Percentiles rank a stretch among this genome's conserved stretches.
These are phyloP conservation scores for Fusarium equiseti DNA, from an alignment of 2,329 filamentous ascomycete species.

Conservation along the genomic window DNA sequence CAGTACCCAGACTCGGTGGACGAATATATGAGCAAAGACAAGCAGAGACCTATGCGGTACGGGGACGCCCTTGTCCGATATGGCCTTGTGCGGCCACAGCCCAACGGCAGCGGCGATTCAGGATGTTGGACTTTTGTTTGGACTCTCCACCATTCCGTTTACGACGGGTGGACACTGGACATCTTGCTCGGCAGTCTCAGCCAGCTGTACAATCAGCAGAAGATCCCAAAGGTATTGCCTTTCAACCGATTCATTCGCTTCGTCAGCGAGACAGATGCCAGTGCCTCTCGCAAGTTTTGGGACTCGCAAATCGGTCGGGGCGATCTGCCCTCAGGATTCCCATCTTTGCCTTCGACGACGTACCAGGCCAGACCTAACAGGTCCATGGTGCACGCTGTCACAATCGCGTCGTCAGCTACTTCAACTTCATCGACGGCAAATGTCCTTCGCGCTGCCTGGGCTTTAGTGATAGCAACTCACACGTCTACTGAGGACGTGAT, in stretches of 20 bases:
- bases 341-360: slow-evolving; percentile 10
- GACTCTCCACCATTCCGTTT: slow-evolving; percentile 13
- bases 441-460: slow-evolving; percentile 18
- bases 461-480: slow-evolving; percentile 12
- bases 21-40: slow-evolving; percentile 12
- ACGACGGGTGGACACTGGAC: slow-evolving; percentile 11
- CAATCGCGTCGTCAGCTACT: slow-evolving; percentile 8
- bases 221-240: slow-evolving; percentile 14
- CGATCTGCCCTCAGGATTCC: slow-evolving; percentile 14
- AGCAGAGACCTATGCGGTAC: slow-evolving; percentile 13
- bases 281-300: slow-evolving; percentile 12
- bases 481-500: slow-evolving; percentile 20
- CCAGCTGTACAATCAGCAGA: slow-evolving; percentile 11
- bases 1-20: slow-evolving; percentile 14
- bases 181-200: slow-evolving; percentile 15
- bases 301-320: slow-evolving; percentile 12
- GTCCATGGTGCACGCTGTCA: slow-evolving; percentile 2
- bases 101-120: slow-evolving; percentile 9
- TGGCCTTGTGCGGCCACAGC: slow-evolving; percentile 7
- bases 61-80: slow-evolving; percentile 8
- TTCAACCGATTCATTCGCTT: slow-evolving; percentile 12
- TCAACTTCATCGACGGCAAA: slow-evolving; percentile 15
- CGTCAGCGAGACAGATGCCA: slow-evolving; percentile 15
- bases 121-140: slow-evolving; percentile 13
- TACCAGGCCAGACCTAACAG: slow-evolving; percentile 15